Conservation (phyloP, 305 asterid species). For the Fraxinus platypoda region DNA sequence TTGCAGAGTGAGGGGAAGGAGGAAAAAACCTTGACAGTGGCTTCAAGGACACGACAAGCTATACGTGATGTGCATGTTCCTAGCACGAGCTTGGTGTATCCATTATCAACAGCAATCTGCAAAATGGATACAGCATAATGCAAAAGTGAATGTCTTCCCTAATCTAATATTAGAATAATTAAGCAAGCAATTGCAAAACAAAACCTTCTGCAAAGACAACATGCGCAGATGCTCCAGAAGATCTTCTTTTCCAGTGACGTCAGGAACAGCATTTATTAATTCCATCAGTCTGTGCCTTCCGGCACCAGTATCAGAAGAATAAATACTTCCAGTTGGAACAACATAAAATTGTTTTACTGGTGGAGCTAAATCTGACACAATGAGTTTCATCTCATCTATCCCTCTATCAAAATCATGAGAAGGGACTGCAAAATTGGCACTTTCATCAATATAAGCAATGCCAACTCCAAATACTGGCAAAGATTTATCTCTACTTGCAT, state of each 20-base stretch:
- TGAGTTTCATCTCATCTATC: slow-evolving; percentile 54
- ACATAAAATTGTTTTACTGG: slow-evolving; percentile 58
- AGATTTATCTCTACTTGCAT: slow-evolving; percentile 69
- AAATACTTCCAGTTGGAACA: slow-evolving; percentile 56
- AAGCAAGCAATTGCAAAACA: slow-evolving; percentile 16
- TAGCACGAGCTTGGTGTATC: slow-evolving; percentile 72
- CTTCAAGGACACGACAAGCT: slow-evolving; percentile 90
- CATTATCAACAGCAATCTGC: slow-evolving; percentile 77
- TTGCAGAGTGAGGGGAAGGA: not conserved
- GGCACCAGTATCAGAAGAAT: slow-evolving; percentile 40
- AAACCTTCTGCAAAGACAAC: slow-evolving; percentile 72
- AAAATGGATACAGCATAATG: slow-evolving; percentile 22
- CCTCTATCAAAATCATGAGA: slow-evolving; percentile 40
- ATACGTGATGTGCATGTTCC: slow-evolving; percentile 67
- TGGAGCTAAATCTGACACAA: slow-evolving; percentile 63
- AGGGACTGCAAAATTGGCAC: slow-evolving; percentile 31
- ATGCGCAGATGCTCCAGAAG: slow-evolving; percentile 58
- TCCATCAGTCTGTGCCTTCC: slow-evolving; percentile 50
- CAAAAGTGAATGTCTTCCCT: slow-evolving; percentile 6
- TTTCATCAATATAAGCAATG: slow-evolving; percentile 76
- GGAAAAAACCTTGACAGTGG: slow-evolving; percentile 76
- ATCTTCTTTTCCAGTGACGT: slow-evolving; percentile 89
- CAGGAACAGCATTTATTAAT: slow-evolving; percentile 47
- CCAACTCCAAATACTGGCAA: slow-evolving; percentile 89
- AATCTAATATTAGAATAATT: slow-evolving; percentile 3